These are phyloP conservation scores for Trichoderma semiorbis DNA, from an alignment of 2,329 filamentous ascomycete genomes.

Conservation along the genomic window DNA sequence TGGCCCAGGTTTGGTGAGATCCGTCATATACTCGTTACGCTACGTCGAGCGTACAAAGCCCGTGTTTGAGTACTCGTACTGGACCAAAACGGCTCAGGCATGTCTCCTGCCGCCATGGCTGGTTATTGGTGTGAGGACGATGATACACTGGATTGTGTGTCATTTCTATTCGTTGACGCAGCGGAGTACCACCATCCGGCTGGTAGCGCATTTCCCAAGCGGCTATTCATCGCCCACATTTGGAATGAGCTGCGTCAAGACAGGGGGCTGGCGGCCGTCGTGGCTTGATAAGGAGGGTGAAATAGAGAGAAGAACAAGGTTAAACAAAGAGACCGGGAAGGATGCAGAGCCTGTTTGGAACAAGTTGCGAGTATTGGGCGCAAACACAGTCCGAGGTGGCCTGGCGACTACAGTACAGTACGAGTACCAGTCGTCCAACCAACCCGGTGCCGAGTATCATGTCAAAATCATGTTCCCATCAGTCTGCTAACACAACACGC, in stretches of 20 bases:
- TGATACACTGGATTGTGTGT: neutral
- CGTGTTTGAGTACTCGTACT: neutral
- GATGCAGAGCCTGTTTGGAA: neutral
- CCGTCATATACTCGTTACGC: neutral
- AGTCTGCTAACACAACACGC: neutral
- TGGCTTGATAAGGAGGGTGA: neutral
- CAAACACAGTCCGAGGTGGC: neutral
- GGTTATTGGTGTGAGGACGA: neutral
- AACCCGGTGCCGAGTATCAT: neutral
- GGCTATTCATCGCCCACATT: slow-evolving; percentile 15
- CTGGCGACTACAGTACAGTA: neutral
- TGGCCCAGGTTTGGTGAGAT: neutral
- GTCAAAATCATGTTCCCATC: neutral
- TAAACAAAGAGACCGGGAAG: neutral
- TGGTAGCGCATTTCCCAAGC: slow-evolving; percentile 7
- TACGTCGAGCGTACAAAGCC: neutral
- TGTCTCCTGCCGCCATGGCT: neutral
- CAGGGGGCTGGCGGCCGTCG: slow-evolving; percentile 7
- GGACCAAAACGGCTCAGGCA: neutral
- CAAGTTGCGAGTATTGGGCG: neutral
- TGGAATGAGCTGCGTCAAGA: slow-evolving; percentile 7
- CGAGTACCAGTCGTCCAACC: neutral
- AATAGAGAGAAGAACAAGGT: neutral
- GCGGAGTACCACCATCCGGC: slow-evolving; percentile 1
- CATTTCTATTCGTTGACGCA: slow-evolving; percentile 2